phyloP scores from a whole-genome alignment of 148 eudicot species.

The Rhododendron kiyosumense region DNA sequence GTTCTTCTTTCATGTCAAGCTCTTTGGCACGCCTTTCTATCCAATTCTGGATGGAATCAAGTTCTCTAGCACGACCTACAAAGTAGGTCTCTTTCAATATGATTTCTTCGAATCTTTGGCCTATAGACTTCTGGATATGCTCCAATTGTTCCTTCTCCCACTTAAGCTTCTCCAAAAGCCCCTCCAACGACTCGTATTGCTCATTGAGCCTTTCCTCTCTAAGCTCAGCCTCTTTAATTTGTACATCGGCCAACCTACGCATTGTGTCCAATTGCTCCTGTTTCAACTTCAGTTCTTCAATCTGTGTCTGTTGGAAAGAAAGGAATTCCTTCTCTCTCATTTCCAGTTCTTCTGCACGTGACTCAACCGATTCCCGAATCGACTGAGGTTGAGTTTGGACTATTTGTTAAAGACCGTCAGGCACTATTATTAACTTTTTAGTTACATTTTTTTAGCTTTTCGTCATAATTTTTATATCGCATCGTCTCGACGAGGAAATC shows the following conservation, averaged over 20 bases:
- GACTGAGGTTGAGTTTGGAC: not conserved
- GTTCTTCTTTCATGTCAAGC: slow-evolving; percentile 13
- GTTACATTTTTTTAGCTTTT: not conserved
- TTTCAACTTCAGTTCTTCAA: slow-evolving; percentile 1
- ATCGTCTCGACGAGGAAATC: not conserved
- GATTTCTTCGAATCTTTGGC: slow-evolving; percentile 23
- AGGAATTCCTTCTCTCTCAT: not conserved
- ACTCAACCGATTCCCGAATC: not conserved
- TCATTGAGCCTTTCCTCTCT: slow-evolving; percentile 25
- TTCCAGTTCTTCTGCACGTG: not conserved
- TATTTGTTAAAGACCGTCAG: not conserved
- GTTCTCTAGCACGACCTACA: slow-evolving; percentile 9
- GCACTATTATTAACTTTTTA: not conserved
- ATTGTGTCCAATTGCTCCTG: slow-evolving; percentile 11
- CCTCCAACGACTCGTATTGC: slow-evolving; percentile 14
- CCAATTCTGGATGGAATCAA: slow-evolving; percentile 1
- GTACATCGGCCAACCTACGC: slow-evolving; percentile 5
- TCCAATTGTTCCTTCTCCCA: slow-evolving; percentile 25
- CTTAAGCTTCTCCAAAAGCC: slow-evolving; percentile 20
- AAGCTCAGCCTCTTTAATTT: slow-evolving; percentile 20
- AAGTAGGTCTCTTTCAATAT: slow-evolving; percentile 18
- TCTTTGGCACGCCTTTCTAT: slow-evolving; percentile 17
- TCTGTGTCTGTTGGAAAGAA: not conserved
- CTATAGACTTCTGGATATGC: slow-evolving; percentile 10
- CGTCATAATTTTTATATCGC: not conserved